Conservation (phyloP, 768 basidiomycete genomes). For the Baorangia bicolor region DNA sequence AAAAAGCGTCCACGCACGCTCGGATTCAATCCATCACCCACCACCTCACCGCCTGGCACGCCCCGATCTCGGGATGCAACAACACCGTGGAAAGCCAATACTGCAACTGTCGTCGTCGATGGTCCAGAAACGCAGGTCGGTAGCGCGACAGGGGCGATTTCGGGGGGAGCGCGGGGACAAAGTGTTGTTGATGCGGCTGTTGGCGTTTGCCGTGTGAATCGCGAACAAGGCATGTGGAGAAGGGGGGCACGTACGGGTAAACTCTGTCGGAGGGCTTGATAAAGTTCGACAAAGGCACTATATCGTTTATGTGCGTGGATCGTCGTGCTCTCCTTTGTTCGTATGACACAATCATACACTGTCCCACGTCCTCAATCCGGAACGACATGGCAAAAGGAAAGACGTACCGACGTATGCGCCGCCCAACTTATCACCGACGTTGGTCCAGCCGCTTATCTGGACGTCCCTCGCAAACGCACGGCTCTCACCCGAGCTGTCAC, state of each 20-base stretch:
- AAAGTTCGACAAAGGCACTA: slow-evolving; percentile 59
- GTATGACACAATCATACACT: slow-evolving; percentile 73
- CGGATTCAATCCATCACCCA: slow-evolving; percentile 55
- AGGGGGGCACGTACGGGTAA: slow-evolving; percentile 45
- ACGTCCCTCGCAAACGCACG: slow-evolving; percentile 63
- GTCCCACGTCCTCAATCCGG: neutral
- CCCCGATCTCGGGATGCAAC: slow-evolving; percentile 70
- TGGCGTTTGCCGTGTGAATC: neutral
- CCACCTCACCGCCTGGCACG: slow-evolving; percentile 52
- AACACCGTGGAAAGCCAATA: slow-evolving; percentile 65
- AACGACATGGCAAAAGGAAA: neutral
- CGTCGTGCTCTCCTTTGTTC: slow-evolving; percentile 63
- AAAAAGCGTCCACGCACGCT: neutral
- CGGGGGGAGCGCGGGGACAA: slow-evolving; percentile 62
- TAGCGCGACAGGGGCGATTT: slow-evolving; percentile 69
- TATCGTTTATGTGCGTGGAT: slow-evolving; percentile 71
- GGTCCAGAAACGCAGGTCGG: slow-evolving; percentile 65
- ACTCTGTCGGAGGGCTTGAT: slow-evolving; percentile 44
- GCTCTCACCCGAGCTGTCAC: slow-evolving; percentile 55
- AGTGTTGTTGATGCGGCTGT: slow-evolving; percentile 45
- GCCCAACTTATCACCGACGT: slow-evolving; percentile 63
- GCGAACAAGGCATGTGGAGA: neutral
- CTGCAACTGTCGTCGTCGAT: slow-evolving; percentile 56
- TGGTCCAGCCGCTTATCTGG: slow-evolving; percentile 66
- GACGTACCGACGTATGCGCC: slow-evolving; percentile 63